Conservation (phyloP, 192 early-diverging fungal species). For the Cetraspora pellucida region DNA sequence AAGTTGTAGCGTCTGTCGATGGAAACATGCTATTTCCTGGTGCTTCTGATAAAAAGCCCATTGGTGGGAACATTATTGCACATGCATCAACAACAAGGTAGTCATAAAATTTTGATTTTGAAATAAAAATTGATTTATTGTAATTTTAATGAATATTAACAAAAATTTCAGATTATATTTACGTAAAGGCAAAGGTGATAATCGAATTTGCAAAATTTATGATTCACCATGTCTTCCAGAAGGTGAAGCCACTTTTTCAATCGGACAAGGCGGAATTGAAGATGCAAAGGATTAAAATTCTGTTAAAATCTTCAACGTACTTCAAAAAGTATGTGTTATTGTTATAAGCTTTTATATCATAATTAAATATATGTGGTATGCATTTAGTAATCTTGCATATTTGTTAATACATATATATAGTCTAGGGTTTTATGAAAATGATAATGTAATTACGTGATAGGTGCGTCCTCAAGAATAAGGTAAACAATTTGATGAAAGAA, state of each 20-base stretch:
- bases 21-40: slow-evolving; percentile 80
- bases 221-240: slow-evolving; percentile 96
- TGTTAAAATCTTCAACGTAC: no score
- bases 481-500: no score
- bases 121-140: neutral
- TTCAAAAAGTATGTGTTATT: no score
- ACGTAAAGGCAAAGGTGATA: slow-evolving; percentile 90
- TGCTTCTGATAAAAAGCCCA: slow-evolving; percentile 91
- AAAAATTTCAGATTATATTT: slow-evolving; percentile 69
- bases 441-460: no score
- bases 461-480: no score
- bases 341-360: no score
- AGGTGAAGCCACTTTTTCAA: slow-evolving; percentile 93
- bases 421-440: no score
- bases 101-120: slow-evolving; percentile 11
- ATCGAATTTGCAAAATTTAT: slow-evolving; percentile 94
- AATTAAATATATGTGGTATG: no score
- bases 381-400: no score
- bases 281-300: slow-evolving; percentile 59
- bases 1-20: slow-evolving; percentile 95
- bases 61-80: slow-evolving; percentile 97
- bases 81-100: slow-evolving; percentile 97
- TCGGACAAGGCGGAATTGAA: slow-evolving; percentile 84
- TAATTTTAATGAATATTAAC: neutral
- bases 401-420: no score